These are phyloP conservation scores for Alternaria longipes DNA, from an alignment of 2,329 filamentous ascomycete species.

Conservation along the genomic window DNA sequence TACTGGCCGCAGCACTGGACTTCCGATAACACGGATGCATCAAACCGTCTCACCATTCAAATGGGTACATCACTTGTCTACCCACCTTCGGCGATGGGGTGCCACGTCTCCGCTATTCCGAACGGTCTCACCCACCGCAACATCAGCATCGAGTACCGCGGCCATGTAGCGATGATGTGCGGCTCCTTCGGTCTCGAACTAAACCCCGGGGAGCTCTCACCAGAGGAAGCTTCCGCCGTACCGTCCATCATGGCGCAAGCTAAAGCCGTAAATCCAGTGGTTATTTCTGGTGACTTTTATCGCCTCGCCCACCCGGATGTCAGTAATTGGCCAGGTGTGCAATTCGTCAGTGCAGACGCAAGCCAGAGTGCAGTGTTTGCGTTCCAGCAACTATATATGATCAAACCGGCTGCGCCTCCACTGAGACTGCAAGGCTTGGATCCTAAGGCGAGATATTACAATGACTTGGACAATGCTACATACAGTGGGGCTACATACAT, in stretches of 20 bases:
- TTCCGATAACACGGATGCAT: slow-evolving; percentile 70
- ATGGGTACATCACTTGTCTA: slow-evolving; percentile 71
- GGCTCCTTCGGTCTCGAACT: slow-evolving; percentile 73
- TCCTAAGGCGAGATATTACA: slow-evolving; percentile 60
- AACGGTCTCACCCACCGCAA: slow-evolving; percentile 66
- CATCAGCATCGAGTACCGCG: slow-evolving; percentile 67
- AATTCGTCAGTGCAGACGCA: slow-evolving; percentile 66
- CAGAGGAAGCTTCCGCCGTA: slow-evolving; percentile 63
- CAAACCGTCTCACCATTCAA: slow-evolving; percentile 69
- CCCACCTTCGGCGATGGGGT: slow-evolving; percentile 70
- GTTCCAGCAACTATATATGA: slow-evolving; percentile 65
- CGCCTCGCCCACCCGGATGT: slow-evolving; percentile 66
- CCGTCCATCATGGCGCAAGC: slow-evolving; percentile 64
- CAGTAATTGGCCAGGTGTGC: slow-evolving; percentile 69
- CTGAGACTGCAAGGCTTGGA: slow-evolving; percentile 68
- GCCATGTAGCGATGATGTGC: slow-evolving; percentile 74
- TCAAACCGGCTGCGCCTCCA: slow-evolving; percentile 64
- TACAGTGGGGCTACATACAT: slow-evolving; percentile 69
- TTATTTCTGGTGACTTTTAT: slow-evolving; percentile 68
- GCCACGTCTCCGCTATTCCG: slow-evolving; percentile 70
- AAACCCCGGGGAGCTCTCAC: slow-evolving; percentile 62
- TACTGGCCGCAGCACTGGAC: slow-evolving; percentile 74
- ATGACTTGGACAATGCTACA: slow-evolving; percentile 60
- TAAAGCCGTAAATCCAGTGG: slow-evolving; percentile 66
- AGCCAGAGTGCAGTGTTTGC: slow-evolving; percentile 64